Conservation (phyloP, 2,329 filamentous ascomycete species). For the Colletotrichum sp. region DNA sequence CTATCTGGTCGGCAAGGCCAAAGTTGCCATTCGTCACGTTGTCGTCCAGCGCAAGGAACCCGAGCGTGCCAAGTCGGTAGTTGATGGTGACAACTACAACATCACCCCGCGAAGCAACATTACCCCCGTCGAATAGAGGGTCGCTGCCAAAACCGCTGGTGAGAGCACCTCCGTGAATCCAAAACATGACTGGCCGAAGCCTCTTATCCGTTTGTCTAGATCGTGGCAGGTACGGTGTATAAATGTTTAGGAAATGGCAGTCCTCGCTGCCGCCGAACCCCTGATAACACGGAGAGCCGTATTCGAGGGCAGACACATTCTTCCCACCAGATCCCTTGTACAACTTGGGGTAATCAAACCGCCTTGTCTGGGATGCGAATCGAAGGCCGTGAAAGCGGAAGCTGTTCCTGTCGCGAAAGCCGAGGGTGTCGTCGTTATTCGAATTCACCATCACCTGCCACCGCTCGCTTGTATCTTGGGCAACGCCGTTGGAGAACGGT, state of each 20-base stretch:
- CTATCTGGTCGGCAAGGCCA: constrained; percentile 53
- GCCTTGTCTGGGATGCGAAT: constrained; percentile 40
- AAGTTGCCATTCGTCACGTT: constrained; percentile 52
- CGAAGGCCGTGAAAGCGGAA: constrained; percentile 54
- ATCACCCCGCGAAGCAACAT: constrained; percentile 48
- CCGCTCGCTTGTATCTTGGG: constrained; percentile 33
- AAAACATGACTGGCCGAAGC: constrained; percentile 53
- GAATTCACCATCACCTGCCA: constrained; percentile 43
- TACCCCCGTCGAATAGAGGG: constrained; percentile 48
- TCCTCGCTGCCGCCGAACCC: constrained; percentile 38
- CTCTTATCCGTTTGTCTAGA: constrained; percentile 24
- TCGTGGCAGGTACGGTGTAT: constrained; percentile 43
- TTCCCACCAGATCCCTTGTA: constrained; percentile 32
- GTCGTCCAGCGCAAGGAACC: constrained; percentile 59
- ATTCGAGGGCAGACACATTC: constrained; percentile 31
- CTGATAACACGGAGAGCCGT: constrained; percentile 41
- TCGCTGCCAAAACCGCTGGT: constrained; percentile 45
- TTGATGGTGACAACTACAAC: constrained; percentile 63
- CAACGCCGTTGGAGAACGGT: constrained; percentile 39
- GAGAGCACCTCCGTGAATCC: constrained; percentile 49
- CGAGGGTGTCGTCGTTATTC: constrained; percentile 42
- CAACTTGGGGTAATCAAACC: constrained; percentile 42
- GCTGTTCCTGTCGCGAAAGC: constrained; percentile 48
- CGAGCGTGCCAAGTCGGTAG: constrained; percentile 63
- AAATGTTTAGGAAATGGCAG: constrained; percentile 51